Evolutionary conservation across 2,329 filamentous ascomycete genomes (phyloP), one percentile per base, ranked within the genome.

Genomic region (Diaporthe citrichinensis): DNA sequence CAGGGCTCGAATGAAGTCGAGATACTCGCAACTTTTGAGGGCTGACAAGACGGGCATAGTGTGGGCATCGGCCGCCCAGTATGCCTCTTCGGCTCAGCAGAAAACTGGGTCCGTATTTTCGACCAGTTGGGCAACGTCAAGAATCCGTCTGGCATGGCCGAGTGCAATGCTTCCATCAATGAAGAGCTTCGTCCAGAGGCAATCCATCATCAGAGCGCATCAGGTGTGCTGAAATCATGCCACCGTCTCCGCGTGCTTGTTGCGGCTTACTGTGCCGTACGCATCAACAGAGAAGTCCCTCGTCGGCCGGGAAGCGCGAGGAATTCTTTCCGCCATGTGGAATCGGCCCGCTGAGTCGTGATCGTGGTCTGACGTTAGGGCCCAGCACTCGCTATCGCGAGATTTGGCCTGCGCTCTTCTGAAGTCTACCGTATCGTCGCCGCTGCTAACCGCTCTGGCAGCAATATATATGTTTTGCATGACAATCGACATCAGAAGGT

Each of bases 401-500:
- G 58, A 46, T 65, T 34, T 57, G 17, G 46, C 44, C 71, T 57
- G 23, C 41, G 71, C 36, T 28, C 4, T 65, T 28, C 36, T 41
- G 46, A 15, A 25, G 14, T 10, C 17, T 25, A 17, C 36, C 3
- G 15, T 17, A 14, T 28, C 20, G n/a, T 36, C 57, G 58, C 74
- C 74, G 65, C 51, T 71, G 51, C 67, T 72, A 72, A 51, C 74
- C 72, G 74, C 39, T 15, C 25, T 36, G 34, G 9, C 28, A 34
- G 39, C 8, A 55, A n/a, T 25, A 31, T 49, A 34, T 36, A 46
- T 55, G 4, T 44, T 46, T 55, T 31, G 34, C 23, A 14, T 39
- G 25, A 59, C 49, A 68, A 57, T 31, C 41, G 28, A 51, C 51
- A 61, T 46, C 53, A 34, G 28, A 15, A 41, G 55, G 25, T 28